Base-by-base conservation (phyloP, 768 basidiomycete genomes). In the Suillus placidus region DNA sequence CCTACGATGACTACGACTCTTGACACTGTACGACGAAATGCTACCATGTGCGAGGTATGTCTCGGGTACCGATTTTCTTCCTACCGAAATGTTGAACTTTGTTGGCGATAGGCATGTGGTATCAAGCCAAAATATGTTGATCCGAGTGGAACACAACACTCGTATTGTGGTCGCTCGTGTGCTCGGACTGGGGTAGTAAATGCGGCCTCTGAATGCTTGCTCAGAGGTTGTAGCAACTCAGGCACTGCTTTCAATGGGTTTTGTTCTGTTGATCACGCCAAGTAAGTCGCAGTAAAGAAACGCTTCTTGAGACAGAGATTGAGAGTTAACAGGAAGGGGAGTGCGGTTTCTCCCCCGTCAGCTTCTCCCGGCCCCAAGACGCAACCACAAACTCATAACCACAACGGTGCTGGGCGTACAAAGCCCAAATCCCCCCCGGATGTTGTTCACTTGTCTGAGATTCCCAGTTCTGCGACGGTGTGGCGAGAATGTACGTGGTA, bases 91-190 rank as follows among this genome's bases (percentile, higher is more conserved):
- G 10, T 23, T 12, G 1, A 35, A 4, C 32, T 7, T 7, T 61
- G 20, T 61, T 6, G 32, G 43, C 12, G 30, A 38, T 67, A 89
- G 88, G 81, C 82, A 64, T 89, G 88, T 74, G 83, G 85, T 16
- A 79, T 79, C 65, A 87, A 82, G 73, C 86, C 87, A 16, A 89
- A 86, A 78, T 88, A 83, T 72, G 74, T 86, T n/a, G 88, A 88
- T 69, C 38, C 71, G n/a, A 81, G 84, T 66, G 88, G 88, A 20
- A 74, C 80, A 67, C 80, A 80, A 67, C 87, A 88, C 70, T 81
- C 83, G 38, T 89, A 84, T 72, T 89, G 88, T 70, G 82, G 88
- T 69, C 85, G 81, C 68, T 86, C 83, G 60, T 89, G 88, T 71
- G 88, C 88, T 62, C 80, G 85, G 55, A 82, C 76, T 42, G 71